Conservation (phyloP, 176 grass and related monocot species). For the Rhynchospora tenuis region DNA sequence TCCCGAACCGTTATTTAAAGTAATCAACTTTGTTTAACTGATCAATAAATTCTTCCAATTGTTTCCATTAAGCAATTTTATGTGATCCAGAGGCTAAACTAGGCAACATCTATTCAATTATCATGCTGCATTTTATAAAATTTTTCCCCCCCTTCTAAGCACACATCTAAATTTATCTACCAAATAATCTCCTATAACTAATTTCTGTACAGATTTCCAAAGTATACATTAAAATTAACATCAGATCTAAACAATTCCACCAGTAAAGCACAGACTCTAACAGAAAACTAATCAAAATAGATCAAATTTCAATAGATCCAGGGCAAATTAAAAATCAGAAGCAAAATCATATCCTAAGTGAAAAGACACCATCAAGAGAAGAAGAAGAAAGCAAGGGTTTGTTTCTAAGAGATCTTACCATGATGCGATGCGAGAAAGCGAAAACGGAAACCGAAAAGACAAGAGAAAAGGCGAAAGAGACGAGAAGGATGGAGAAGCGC, state of each 20-base stretch:
- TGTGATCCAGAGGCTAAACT: not conserved
- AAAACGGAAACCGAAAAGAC: not conserved
- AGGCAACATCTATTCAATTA: not conserved
- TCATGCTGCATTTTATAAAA: not conserved
- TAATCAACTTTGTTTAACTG: not conserved
- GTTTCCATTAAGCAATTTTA: not conserved
- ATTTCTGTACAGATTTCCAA: not conserved
- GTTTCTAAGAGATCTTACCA: constrained; percentile 10
- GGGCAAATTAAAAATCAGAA: not conserved
- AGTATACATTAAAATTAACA: not conserved
- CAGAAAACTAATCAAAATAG: not conserved
- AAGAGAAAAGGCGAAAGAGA: not conserved
- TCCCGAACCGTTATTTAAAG: not conserved
- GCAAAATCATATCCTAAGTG: not conserved
- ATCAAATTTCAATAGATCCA: not conserved
- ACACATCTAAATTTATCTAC: not conserved
- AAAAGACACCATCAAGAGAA: not conserved
- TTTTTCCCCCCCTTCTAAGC: not conserved
- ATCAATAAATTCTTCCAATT: not conserved
- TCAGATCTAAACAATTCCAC: not conserved
- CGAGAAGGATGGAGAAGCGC: not conserved
- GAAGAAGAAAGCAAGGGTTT: not conserved
- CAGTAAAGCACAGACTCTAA: not conserved
- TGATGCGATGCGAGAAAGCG: constrained; percentile 6
- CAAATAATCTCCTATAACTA: not conserved